Evolutionary conservation across 306 rosid species (phyloP), one percentile per base, ranked within the genome.

Genomic region (Trichosanthes cucumerina): DNA sequence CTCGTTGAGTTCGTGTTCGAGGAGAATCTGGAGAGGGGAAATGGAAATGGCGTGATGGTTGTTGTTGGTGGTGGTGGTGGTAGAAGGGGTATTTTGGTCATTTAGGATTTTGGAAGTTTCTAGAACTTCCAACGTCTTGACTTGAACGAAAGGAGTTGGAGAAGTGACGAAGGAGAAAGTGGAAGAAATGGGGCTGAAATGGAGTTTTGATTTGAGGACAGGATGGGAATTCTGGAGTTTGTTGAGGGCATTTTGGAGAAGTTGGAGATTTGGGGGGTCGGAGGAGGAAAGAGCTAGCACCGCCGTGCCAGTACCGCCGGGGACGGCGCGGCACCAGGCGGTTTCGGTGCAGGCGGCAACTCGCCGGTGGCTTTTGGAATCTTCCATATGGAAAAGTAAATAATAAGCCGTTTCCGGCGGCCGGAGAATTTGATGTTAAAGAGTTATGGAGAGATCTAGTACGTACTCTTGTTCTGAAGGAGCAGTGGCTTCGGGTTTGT

Each of bases 261-360:
- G 71, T 0, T 79, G 15, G 31, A 79, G 31, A 5, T 81, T 31
- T 0, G 76, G 84, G n/a, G 80, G 13, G 16, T 81, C 85, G 2
- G 16, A 12, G 52, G 52, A 43, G 10, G 49, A 87, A 9, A 91
- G 21, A 12, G 87, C 87, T 13, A 91, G 49, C 4, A 85, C 87
- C 9, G 86, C 89, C 10, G 86, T 79, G 79, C 96, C 93, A 4
- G 89, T 89, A 65, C 96, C 89, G 4, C 91, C 88, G 4, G 75
- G 82, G 46, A 81, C 87, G 0, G 91, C 90, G 19, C 54, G 71
- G 79, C 90, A 91, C 88, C 93, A 85, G 33, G 82, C 84, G 38
- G 13, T 14, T 81, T 91, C 93, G 4, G 85, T 91, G 57, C 79
- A 62, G 11, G 90, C 86, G 19, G 84, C 87, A 1, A 75, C 7